These are phyloP conservation scores for Inga laurina DNA, from an alignment of 306 rosid species.

Conservation along the genomic window DNA sequence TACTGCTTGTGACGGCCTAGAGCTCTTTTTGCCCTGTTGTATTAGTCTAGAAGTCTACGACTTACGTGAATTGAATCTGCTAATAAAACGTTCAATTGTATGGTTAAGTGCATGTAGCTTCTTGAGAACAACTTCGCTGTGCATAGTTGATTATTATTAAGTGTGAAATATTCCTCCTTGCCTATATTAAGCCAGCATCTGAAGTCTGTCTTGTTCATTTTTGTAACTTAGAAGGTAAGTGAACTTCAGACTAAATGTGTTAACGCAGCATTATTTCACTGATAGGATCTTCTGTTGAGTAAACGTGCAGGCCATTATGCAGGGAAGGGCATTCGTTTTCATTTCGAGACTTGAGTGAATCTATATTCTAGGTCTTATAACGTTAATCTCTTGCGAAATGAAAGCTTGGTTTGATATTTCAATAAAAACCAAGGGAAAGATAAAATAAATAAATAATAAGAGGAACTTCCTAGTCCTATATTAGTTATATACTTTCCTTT, in stretches of 20 bases:
- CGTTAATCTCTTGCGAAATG: background rate
- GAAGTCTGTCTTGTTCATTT: background rate
- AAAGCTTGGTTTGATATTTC: background rate
- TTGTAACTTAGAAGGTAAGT: background rate
- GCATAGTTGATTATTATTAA: background rate
- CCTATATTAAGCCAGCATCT: background rate
- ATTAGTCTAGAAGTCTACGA: conserved; percentile 45
- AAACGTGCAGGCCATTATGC: background rate
- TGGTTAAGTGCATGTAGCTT: conserved; percentile 29
- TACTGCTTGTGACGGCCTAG: conserved; percentile 38
- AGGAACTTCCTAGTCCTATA: background rate
- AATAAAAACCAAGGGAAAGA: background rate
- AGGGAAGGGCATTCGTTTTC: background rate
- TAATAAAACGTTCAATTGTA: conserved; percentile 48
- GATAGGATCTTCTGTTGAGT: background rate
- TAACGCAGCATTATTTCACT: background rate
- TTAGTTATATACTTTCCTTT: background rate
- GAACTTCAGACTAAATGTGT: background rate
- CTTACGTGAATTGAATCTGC: conserved; percentile 20
- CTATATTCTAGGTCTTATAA: background rate
- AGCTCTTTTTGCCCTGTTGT: conserved; percentile 40
- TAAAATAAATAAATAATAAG: background rate
- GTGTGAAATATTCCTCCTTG: background rate
- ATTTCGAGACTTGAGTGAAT: background rate
- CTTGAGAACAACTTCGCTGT: conserved; percentile 3